Evolutionary conservation across 1,284 basidiomycete species (phyloP).

Genomic region (Sporisorium iseilematis-ciliati): DNA sequence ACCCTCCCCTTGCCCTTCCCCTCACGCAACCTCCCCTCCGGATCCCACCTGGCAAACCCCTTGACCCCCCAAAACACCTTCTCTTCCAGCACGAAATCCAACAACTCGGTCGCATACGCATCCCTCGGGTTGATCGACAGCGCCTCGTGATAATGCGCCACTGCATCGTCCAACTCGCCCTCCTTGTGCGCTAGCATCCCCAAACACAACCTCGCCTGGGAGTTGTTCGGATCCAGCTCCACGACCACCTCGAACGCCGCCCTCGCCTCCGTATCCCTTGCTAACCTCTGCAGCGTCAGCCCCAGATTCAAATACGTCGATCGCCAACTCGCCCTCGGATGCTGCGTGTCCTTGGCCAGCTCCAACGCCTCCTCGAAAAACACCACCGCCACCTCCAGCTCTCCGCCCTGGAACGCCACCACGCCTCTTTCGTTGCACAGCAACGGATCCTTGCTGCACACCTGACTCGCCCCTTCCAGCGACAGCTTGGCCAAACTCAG

Average conservation of each 20-base stretch:
- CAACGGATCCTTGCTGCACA: constrained; percentile 88
- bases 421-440: constrained; percentile 93
- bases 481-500: constrained; percentile 86
- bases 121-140: constrained; percentile 55
- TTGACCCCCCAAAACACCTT: constrained; percentile 36
- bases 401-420: constrained; percentile 85
- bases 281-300: constrained; percentile 37
- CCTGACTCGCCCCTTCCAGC: constrained; percentile 80
- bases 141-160: constrained; percentile 62
- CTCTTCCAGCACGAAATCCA: constrained; percentile 58
- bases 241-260: constrained; percentile 48
- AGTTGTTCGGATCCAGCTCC: constrained; percentile 59
- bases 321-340: constrained; percentile 84
- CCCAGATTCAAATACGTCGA: constrained; percentile 78
- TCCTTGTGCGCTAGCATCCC: constrained; percentile 60
- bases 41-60: constrained; percentile 28
- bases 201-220: constrained; percentile 57
- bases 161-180: constrained; percentile 57
- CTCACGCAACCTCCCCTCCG: constrained; percentile 5
- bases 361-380: constrained; percentile 72
- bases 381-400: constrained; percentile 78
- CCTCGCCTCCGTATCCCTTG: constrained; percentile 42
- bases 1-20: not conserved
- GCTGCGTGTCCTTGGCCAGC: constrained; percentile 78
- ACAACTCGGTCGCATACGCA: constrained; percentile 49